Evolutionary conservation across 106 monocot species (phyloP).

Genomic region (Posidonia australis): DNA sequence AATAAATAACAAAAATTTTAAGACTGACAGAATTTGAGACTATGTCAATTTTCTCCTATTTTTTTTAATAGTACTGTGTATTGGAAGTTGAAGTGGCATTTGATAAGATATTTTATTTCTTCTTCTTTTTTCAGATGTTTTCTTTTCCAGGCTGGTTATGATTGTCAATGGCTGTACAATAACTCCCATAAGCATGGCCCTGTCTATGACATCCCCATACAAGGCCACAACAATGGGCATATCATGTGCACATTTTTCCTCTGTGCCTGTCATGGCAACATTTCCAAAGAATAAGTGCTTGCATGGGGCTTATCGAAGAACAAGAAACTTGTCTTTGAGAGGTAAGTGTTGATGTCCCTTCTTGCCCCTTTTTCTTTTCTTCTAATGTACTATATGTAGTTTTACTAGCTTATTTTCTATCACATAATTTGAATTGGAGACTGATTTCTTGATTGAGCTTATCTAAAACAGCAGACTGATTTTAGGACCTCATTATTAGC

Average conservation of each 20-base stretch:
- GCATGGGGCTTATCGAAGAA: neutral
- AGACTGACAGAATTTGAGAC: too few species aligned
- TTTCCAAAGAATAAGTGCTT: neutral
- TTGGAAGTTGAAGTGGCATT: too few species aligned
- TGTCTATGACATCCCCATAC: neutral
- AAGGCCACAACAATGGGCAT: neutral
- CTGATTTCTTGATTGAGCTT: too few species aligned
- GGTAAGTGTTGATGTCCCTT: neutral
- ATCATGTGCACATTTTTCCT: neutral
- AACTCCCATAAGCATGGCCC: neutral
- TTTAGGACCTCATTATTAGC: too few species aligned
- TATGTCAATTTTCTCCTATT: too few species aligned
- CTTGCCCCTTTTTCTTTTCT: neutral
- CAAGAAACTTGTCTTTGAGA: neutral
- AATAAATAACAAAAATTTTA: too few species aligned
- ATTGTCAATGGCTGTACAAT: neutral
- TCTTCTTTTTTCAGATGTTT: neutral
- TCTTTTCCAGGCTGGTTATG: neutral
- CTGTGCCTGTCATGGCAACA: neutral
- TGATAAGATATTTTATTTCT: neutral
- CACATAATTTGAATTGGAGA: too few species aligned
- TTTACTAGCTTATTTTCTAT: too few species aligned
- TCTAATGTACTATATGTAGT: too few species aligned
- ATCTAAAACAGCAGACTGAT: too few species aligned
- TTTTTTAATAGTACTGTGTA: too few species aligned